Conservation (phyloP, 2,329 filamentous ascomycete species). For the Talaromyces marneffei region DNA sequence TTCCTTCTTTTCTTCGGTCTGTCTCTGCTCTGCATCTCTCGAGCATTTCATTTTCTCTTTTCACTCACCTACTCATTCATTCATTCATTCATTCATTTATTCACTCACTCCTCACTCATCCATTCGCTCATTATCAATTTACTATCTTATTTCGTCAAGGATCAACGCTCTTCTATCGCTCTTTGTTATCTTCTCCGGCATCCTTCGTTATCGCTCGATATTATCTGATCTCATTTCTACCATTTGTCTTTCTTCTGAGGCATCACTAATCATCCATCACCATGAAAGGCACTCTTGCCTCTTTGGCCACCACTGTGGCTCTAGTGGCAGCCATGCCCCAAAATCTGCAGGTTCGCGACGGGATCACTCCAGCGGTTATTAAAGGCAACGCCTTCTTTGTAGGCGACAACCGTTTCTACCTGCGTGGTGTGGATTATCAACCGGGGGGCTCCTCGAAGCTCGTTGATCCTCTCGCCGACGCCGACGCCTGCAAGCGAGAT, state of each 20-base stretch:
- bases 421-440: slow-evolving; percentile 57
- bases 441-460: slow-evolving; percentile 58
- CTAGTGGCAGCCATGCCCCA: slow-evolving; percentile 43
- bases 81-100: no score
- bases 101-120: no score
- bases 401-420: slow-evolving; percentile 52
- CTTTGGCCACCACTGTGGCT: slow-evolving; percentile 41
- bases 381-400: slow-evolving; percentile 64
- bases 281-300: slow-evolving; percentile 50
- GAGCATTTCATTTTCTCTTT: neutral
- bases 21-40: neutral
- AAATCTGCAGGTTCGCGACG: slow-evolving; percentile 33
- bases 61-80: neutral
- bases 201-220: neutral
- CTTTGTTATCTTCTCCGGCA: neutral
- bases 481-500: slow-evolving; percentile 66
- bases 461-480: slow-evolving; percentile 70
- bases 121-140: no score
- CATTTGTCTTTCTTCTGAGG: neutral
- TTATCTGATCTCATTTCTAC: neutral
- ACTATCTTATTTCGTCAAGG: no score
- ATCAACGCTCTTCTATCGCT: neutral
- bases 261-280: slow-evolving; percentile 20
- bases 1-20: neutral
- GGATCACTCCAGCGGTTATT: slow-evolving; percentile 52